These are phyloP conservation scores for Erysiphe pisi DNA, from an alignment of 2,329 filamentous ascomycete genomes.

Conservation along the genomic window DNA sequence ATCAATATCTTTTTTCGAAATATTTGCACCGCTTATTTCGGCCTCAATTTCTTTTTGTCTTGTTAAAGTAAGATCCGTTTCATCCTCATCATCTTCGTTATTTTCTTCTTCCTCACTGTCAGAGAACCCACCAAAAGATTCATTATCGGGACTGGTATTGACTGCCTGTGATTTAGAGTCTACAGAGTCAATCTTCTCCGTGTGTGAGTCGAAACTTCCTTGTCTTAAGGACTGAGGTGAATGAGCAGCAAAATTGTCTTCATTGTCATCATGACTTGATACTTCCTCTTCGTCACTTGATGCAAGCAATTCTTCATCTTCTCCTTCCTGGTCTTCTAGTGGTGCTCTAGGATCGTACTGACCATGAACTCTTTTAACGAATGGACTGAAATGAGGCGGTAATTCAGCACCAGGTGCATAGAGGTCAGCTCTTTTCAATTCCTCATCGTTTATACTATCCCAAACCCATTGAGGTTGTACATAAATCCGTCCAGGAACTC, in stretches of 20 bases:
- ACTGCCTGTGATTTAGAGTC: slow-evolving; percentile 38
- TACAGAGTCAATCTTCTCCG: slow-evolving; percentile 36
- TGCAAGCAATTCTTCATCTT: slow-evolving; percentile 67
- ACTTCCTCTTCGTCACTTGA: slow-evolving; percentile 46
- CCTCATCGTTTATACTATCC: slow-evolving; percentile 90
- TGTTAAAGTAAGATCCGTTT: slow-evolving; percentile 51
- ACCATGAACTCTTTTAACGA: slow-evolving; percentile 76
- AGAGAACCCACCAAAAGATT: slow-evolving; percentile 37
- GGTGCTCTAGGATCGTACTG: slow-evolving; percentile 84
- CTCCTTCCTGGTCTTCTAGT: slow-evolving; percentile 76
- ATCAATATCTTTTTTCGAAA: slow-evolving; percentile 44
- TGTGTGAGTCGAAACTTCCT: slow-evolving; percentile 35
- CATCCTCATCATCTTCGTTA: slow-evolving; percentile 45
- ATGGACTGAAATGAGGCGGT: slow-evolving; percentile 90
- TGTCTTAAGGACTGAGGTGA: slow-evolving; percentile 38
- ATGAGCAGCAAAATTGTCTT: slow-evolving; percentile 42
- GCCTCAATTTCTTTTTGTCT: slow-evolving; percentile 89
- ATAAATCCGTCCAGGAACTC: slow-evolving; percentile 85
- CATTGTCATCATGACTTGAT: slow-evolving; percentile 36
- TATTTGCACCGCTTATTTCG: slow-evolving; percentile 62
- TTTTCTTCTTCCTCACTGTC: slow-evolving; percentile 41
- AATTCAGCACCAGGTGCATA: slow-evolving; percentile 84
- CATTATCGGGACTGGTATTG: slow-evolving; percentile 32
- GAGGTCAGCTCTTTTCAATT: slow-evolving; percentile 72
- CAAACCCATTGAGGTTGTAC: slow-evolving; percentile 98